Conservation (phyloP, 495 filamentous ascomycete genomes). For the Xylaria sp. region DNA sequence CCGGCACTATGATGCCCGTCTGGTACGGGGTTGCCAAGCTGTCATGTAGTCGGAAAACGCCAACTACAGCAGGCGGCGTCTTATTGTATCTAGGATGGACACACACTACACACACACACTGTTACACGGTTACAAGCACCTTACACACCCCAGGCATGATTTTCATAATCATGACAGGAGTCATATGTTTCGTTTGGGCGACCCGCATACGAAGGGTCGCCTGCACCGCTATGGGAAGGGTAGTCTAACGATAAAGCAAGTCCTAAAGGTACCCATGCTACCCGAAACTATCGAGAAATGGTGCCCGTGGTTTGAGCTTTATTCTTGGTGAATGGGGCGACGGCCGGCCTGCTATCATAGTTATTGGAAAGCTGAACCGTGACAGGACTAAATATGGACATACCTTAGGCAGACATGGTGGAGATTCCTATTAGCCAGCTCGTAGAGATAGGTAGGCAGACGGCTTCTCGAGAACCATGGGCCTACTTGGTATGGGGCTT, state of each 20-base stretch:
- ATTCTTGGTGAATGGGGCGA: conserved; percentile 2
- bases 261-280: conserved; percentile 16
- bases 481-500: conserved; percentile 13
- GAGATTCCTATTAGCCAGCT: conserved; percentile 17
- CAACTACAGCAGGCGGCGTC: conserved; percentile 13
- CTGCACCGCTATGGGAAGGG: conserved; percentile 9
- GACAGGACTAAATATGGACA: conserved; percentile 20
- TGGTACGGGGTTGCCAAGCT: background rate
- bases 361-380: conserved; percentile 19
- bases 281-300: conserved; percentile 16
- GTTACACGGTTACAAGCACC: conserved; percentile 8
- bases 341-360: conserved; percentile 17
- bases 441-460: conserved; percentile 20
- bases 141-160: conserved; percentile 3
- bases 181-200: conserved; percentile 16
- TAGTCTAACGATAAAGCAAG: background rate
- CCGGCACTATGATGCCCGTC: background rate
- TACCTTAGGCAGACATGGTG: conserved; percentile 12
- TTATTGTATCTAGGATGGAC: background rate
- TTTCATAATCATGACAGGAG: conserved; percentile 12
- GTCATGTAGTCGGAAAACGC: conserved; percentile 1
- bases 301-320: conserved; percentile 1
- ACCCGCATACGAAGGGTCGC: conserved; percentile 21
- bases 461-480: background rate
- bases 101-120: background rate